phyloP scores from a whole-genome alignment of 2,329 filamentous ascomycete genomes.

The Aspergillus clavatus region DNA sequence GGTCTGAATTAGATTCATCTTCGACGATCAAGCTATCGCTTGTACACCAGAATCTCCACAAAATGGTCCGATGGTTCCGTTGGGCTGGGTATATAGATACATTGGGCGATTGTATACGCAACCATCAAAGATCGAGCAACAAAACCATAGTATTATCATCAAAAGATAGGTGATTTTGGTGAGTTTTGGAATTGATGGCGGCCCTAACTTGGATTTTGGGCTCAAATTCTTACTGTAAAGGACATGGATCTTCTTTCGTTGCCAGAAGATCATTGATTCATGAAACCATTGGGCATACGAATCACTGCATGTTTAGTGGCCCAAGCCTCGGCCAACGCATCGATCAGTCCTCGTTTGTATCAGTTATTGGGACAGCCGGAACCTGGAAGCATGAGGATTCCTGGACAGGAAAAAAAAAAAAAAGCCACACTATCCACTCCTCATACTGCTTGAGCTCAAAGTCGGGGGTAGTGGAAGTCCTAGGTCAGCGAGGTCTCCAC shows the following conservation, averaged over 20 bases:
- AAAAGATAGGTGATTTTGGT: neutral
- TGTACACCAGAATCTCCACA: neutral
- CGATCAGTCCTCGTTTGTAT: constrained; percentile 6
- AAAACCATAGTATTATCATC: no score
- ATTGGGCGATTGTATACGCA: neutral
- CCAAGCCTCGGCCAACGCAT: constrained; percentile 18
- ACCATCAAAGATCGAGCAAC: neutral
- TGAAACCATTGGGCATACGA: constrained; percentile 26
- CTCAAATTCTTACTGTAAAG: constrained; percentile 15
- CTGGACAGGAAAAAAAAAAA: neutral
- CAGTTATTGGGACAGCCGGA: neutral
- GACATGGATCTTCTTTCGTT: constrained; percentile 15
- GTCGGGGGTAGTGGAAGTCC: neutral
- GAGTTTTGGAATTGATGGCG: constrained; percentile 4
- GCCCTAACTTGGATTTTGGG: constrained; percentile 13
- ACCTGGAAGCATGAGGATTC: neutral
- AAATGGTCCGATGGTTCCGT: neutral
- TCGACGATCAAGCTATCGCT: neutral
- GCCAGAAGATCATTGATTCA: constrained; percentile 10
- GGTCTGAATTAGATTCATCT: neutral
- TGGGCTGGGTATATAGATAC: neutral
- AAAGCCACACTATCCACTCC: neutral
- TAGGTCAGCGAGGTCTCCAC: neutral
- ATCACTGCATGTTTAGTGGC: constrained; percentile 22
- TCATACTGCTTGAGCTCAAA: neutral